phyloP scores from a whole-genome alignment of 306 rosid genomes.

The Pyrus communis region DNA sequence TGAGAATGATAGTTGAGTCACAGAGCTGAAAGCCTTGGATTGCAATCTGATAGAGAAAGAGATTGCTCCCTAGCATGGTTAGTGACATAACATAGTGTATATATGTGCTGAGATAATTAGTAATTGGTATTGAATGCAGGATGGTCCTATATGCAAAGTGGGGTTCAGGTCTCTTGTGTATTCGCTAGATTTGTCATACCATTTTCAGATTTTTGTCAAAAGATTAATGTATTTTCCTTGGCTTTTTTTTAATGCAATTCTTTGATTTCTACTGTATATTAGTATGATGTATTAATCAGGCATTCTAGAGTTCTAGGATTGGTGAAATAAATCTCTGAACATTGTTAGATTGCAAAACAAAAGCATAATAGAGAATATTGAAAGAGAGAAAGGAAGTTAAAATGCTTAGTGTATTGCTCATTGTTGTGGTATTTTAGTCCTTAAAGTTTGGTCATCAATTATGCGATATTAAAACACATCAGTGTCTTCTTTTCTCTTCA shows the following conservation, averaged over 20 bases:
- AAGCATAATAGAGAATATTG: too few relatives aligned
- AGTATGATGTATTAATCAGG: too few relatives aligned
- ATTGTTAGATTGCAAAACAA: too few relatives aligned
- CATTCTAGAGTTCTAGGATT: too few relatives aligned
- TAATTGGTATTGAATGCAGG: neutral
- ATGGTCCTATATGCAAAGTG: neutral
- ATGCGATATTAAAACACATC: too few relatives aligned
- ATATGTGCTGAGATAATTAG: neutral
- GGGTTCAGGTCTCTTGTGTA: neutral
- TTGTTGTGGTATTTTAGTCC: neutral
- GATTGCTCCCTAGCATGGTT: neutral
- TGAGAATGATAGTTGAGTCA: neutral
- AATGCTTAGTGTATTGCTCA: neutral
- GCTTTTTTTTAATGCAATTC: too few relatives aligned
- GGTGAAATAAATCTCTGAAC: too few relatives aligned
- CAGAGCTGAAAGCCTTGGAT: neutral
- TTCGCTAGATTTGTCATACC: neutral
- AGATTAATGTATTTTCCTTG: too few relatives aligned
- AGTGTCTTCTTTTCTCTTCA: neutral
- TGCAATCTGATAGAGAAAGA: neutral
- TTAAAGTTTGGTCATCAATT: neutral
- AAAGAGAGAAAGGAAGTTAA: too few relatives aligned
- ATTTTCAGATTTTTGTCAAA: neutral
- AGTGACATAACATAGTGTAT: neutral
- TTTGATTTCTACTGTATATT: too few relatives aligned